Evolutionary conservation across 164 flowering plant genomes (phyloP), one percentile per base, ranked within the genome.

Genomic region (Euptelea pleiosperma): DNA sequence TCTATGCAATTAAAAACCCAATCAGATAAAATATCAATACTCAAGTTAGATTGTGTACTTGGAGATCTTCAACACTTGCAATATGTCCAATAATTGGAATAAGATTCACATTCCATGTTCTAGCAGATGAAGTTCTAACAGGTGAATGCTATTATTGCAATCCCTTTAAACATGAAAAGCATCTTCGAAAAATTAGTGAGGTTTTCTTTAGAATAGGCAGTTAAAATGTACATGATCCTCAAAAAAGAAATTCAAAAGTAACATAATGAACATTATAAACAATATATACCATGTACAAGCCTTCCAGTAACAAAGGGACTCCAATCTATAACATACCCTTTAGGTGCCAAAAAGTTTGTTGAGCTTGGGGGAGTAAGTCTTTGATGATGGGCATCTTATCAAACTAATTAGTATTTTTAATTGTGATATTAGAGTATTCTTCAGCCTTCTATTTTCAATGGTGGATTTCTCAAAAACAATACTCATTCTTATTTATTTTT

Each of bases 271-370:
- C n/a, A 26, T 25, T 22, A 43, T 30, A 19, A 42, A 44, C 16
- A 8, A n/a, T n/a, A n/a, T n/a, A n/a, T 76, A 91, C 96, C 96
- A 70, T 96, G 66, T n/a, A 89, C 63, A 64, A 94, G 96, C 70
- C 87, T 81, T 68, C 99, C 99, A 63, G 88, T 68, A 15, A 70
- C 74, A 48, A 79, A 67, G 70, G 96, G 93, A 78, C 83, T 89
- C 97, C 99, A 94, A 65, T 91, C 99, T 41, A 94, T 55, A 1
- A 96, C 99, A 82, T 78, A 91, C 22, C 99, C 99, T 79, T 94
- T n/a, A n/a, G n/a, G n/a, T n/a, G n/a, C n/a, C n/a, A n/a, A n/a
- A n/a, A n/a, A n/a, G n/a, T n/a, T n/a, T n/a, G n/a, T n/a, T n/a
- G n/a, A n/a, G n/a, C n/a, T n/a, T n/a, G n/a, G n/a, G n/a, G n/a